Evolutionary conservation across 2,329 filamentous ascomycete genomes (phyloP).

Genomic region (Aureobasidium sp.): DNA sequence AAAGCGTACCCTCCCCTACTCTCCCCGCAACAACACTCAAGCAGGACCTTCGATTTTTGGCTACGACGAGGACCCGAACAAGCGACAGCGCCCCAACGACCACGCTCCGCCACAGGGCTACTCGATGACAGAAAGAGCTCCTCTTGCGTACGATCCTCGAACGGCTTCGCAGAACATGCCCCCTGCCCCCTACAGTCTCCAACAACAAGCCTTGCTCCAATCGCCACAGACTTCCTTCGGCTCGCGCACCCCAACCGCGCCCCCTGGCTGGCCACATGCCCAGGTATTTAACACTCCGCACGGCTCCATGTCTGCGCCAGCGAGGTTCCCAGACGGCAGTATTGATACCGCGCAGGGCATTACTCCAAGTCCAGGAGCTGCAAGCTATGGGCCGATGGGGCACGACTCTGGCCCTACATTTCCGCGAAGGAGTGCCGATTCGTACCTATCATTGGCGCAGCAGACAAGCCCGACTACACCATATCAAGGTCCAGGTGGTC

Average conservation of each 20-base stretch:
- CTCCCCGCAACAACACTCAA: not conserved
- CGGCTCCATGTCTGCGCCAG: not conserved
- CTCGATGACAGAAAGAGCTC: not conserved
- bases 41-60: slow-evolving; percentile 5
- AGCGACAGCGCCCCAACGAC: slow-evolving; percentile 1
- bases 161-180: not conserved
- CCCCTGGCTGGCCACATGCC: not conserved
- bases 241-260: not conserved
- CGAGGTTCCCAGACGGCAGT: not conserved
- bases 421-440: not conserved
- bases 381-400: not conserved
- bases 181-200: not conserved
- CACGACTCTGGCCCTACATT: not conserved
- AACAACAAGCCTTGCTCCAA: not conserved
- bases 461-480: slow-evolving; percentile 4
- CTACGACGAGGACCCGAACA: slow-evolving; percentile 1
- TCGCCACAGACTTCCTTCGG: not conserved
- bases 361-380: not conserved
- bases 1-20: slow-evolving; percentile 3
- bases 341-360: not conserved
- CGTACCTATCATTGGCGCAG: not conserved
- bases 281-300: slow-evolving; percentile 1
- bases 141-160: not conserved
- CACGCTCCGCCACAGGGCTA: not conserved
- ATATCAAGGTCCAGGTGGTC: not conserved